Base-by-base conservation (phyloP, 805 yeast genomes). In the Lachancea sp. region DNA sequence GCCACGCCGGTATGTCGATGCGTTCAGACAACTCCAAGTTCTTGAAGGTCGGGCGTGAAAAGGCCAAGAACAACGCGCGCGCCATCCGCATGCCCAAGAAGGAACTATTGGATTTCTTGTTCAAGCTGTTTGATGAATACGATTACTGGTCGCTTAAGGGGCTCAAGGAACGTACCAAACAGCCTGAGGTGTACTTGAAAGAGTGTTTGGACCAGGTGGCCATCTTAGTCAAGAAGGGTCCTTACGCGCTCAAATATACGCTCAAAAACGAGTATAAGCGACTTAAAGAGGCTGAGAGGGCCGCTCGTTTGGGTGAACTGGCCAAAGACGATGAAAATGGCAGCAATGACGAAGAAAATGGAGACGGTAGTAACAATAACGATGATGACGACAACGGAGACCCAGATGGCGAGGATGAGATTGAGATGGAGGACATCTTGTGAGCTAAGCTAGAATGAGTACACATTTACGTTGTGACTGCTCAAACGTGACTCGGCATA, bases 71-170 rank as follows among this genome's bases (percentile, higher is more conserved):
- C 53, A 63, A 56, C 47, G 65, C 67, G 31, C 82, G 95, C 60
- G 95, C 97, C 29, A 87, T 85, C 53, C 79, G 99, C 63, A 86
- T 93, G 83, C 96, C 95, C 32, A 81, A 86, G 69, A 87, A 85
- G 62, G 97, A 89, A 51, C 75, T 93, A 47, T 76, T 91, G 74
- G 96, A 90, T 65, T 69, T 86, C 53, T 69, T 93, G 54, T 93
- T 93, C 78, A 77, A 84, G 55, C 72, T 91, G 57, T 93, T 93
- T 66, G 96, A 89, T 65, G 95, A 90, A 63, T 88, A 85, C 63
- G 97, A 91, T 61, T 93, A 90, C 66, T 93, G 99, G 99, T 81
- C 93, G 10, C 74, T 93, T 74, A 89, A 89, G 66, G 96, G 96
- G 33, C 72, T 93, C 50, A 84, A 88, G 59, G 99, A 93, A 62